Evolutionary conservation across 768 basidiomycete species (phyloP), one percentile per base, ranked within the genome.

Genomic region (Auriscalpium orientale): DNA sequence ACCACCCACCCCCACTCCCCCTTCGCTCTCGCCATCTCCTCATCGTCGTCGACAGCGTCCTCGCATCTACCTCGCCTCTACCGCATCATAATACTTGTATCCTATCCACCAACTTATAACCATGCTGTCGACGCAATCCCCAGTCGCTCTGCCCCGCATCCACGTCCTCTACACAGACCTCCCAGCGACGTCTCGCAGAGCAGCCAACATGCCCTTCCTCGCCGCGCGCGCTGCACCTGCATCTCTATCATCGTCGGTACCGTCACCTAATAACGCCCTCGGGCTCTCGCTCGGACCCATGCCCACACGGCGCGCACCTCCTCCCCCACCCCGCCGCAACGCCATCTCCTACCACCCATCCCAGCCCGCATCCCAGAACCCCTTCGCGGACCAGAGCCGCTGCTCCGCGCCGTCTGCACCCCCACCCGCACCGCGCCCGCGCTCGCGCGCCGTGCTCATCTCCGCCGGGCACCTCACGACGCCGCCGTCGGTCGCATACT

Each of bases 141-240:
- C 59, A 22, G 15, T 36, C 12, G 43, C 45, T 9, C 53, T 52
- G 11, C 61, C 50, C 33, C 58, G 58, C 34, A 56, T 60, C 18
- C 61, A 62, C 53, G 54, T 55, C 11, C 55, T 60, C 47, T 62
- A 62, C 54, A 57, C 61, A 16, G 58, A 62, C 40, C 61, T 62
- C 12, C 61, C 61, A 16, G 59, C 61, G 43, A 61, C 56, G n/a
- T 50, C 61, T 9, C 61, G 61, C 34, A 52, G 61, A 50, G 61
- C 61, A 28, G 61, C 61, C 44, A 62, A 62, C 46, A 38, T 62
- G 9, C 61, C 61, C 0, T 62, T 62, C 37, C 60, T 62, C 6
- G 50, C 47, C 2, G 54, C 60, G 20, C 58, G 59, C 43, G 33
- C 60, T 0, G 33, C 55, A 10, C 49, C 37, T 10, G 38, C 46